These are phyloP conservation scores for Termitomyces sp. DNA, from an alignment of 768 basidiomycete genomes.

Conservation along the genomic window DNA sequence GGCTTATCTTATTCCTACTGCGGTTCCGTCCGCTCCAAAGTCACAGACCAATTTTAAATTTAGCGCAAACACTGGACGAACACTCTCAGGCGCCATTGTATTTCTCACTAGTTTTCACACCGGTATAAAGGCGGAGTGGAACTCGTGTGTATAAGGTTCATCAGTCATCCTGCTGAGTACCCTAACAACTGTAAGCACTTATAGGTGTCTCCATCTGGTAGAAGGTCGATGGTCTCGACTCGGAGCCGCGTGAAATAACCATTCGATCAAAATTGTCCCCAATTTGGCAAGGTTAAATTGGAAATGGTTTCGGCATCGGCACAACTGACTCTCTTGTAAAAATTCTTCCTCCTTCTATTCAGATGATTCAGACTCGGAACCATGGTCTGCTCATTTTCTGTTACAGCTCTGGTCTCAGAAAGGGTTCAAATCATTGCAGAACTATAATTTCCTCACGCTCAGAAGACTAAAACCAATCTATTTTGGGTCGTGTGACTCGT, in stretches of 20 bases:
- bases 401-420: not conserved
- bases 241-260: not conserved
- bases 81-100: not conserved
- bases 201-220: not conserved
- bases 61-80: not conserved
- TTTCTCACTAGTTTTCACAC: not conserved
- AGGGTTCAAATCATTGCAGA: not conserved
- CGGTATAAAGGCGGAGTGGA: not conserved
- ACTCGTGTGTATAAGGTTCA: not conserved
- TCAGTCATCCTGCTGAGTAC: not conserved
- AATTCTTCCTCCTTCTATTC: not conserved
- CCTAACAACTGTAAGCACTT: not conserved
- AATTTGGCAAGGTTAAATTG: not conserved
- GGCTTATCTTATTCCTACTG: not conserved
- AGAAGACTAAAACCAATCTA: not conserved
- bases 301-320: not conserved
- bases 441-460: too few species aligned
- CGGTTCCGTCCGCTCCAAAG: not conserved
- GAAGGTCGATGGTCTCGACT: not conserved
- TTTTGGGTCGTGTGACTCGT: not conserved
- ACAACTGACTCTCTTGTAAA: too few species aligned
- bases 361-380: not conserved
- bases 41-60: not conserved
- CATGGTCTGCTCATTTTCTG: not conserved
- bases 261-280: not conserved